Conservation (phyloP, 2,329 filamentous ascomycete genomes). For the Coniochaeta ligniaria region DNA sequence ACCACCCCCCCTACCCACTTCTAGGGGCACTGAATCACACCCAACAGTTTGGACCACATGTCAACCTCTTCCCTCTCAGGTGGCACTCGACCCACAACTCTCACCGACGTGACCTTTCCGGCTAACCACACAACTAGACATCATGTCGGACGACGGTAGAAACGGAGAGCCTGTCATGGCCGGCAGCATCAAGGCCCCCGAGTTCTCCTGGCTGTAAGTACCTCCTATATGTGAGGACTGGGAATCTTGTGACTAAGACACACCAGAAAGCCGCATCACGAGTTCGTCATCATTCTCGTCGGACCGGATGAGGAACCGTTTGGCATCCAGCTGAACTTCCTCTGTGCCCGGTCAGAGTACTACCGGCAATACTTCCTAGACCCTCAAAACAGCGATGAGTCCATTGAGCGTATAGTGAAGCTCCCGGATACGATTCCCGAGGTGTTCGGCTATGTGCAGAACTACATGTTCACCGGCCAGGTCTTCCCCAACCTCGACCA, state of each 20-base stretch:
- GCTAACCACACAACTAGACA: background rate
- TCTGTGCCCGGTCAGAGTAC: slow-evolving; percentile 42
- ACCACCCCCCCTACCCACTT: background rate
- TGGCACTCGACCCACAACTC: background rate
- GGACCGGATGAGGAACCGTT: slow-evolving; percentile 46
- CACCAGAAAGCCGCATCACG: slow-evolving; percentile 41
- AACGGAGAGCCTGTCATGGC: background rate
- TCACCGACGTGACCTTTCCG: background rate
- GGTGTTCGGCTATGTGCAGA: slow-evolving; percentile 48
- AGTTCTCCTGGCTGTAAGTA: slow-evolving; percentile 24
- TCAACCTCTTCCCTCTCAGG: background rate
- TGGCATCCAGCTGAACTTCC: slow-evolving; percentile 51
- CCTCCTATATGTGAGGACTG: background rate
- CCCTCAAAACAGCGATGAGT: slow-evolving; percentile 19
- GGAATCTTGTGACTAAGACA: background rate
- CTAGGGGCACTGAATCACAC: background rate
- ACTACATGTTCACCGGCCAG: slow-evolving; percentile 44
- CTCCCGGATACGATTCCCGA: slow-evolving; percentile 40
- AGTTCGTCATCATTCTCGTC: slow-evolving; percentile 48
- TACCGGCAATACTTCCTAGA: slow-evolving; percentile 38
- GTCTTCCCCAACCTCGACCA: slow-evolving; percentile 34
- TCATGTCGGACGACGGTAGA: background rate
- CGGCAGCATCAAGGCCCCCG: background rate
- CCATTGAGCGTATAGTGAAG: slow-evolving; percentile 41
- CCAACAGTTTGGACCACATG: background rate